These are phyloP conservation scores for Trichophyton benhamiae DNA, from an alignment of 2,329 filamentous ascomycete species.

Conservation along the genomic window DNA sequence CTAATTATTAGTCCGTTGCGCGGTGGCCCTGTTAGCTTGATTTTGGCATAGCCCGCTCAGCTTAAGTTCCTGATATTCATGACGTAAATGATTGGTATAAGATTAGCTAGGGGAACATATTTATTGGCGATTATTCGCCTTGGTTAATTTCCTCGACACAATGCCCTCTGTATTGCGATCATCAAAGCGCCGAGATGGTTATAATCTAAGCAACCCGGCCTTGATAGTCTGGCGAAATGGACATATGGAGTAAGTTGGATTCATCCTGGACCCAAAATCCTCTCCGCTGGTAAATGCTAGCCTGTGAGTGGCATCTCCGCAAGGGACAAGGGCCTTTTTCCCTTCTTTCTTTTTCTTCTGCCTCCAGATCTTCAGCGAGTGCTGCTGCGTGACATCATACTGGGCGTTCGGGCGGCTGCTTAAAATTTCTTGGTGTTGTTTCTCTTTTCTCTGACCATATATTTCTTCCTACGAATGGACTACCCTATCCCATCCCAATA, in stretches of 20 bases:
- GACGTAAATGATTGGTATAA: background rate
- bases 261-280: background rate
- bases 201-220: background rate
- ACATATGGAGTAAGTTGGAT: background rate
- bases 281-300: background rate
- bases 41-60: background rate
- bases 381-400: background rate
- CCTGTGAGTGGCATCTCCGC: background rate
- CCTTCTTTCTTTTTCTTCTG: background rate
- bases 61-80: background rate
- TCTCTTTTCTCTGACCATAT: background rate
- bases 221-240: background rate
- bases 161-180: background rate
- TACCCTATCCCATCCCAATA: no score
- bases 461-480: background rate
- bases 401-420: background rate
- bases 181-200: background rate
- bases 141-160: background rate
- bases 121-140: background rate
- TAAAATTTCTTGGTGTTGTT: background rate
- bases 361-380: background rate
- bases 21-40: background rate
- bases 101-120: background rate
- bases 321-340: background rate
- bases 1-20: background rate